These are phyloP conservation scores for Suhomyces prunicola DNA, from an alignment of 805 yeast species.

Conservation along the genomic window DNA sequence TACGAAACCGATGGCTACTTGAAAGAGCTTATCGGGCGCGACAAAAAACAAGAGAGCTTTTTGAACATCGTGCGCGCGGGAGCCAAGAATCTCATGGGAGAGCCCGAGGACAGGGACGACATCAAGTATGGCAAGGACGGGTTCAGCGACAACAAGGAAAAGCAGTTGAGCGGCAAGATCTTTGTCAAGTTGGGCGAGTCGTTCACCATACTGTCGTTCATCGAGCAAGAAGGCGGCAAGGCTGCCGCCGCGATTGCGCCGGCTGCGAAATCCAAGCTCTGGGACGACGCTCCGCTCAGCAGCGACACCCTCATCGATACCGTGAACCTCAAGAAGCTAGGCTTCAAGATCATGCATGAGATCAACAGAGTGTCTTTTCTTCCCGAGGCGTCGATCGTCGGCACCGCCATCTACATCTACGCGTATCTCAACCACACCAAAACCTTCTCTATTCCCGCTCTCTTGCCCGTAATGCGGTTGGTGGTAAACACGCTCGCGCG, in stretches of 20 bases:
- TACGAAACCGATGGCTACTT: constrained; percentile 55
- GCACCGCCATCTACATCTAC: constrained; percentile 37
- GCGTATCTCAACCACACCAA: constrained; percentile 19
- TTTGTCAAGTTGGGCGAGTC: constrained; percentile 33
- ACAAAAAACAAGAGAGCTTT: constrained; percentile 53
- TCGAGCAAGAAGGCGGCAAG: constrained; percentile 9
- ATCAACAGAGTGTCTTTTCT: constrained; percentile 48
- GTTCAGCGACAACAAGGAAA: constrained; percentile 26
- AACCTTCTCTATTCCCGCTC: constrained; percentile 17
- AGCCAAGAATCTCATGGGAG: constrained; percentile 24
- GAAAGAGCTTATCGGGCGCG: constrained; percentile 54
- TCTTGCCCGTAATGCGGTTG: constrained; percentile 30
- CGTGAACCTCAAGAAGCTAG: constrained; percentile 45
- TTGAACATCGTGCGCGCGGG: constrained; percentile 36
- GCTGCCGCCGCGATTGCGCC: constrained; percentile 3
- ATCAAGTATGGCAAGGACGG: constrained; percentile 18
- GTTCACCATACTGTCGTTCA: constrained; percentile 28
- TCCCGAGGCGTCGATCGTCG: constrained; percentile 54
- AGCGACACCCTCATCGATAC: constrained; percentile 4
- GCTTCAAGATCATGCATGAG: constrained; percentile 52
- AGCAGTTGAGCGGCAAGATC: constrained; percentile 34
- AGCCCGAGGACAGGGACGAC: constrained; percentile 7
- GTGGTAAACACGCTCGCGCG: constrained; percentile 18
- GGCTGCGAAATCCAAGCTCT: neutral
- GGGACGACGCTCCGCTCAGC: neutral